phyloP scores from a whole-genome alignment of 31 red algal species.

The Odonthalia washingtoniensis region DNA sequence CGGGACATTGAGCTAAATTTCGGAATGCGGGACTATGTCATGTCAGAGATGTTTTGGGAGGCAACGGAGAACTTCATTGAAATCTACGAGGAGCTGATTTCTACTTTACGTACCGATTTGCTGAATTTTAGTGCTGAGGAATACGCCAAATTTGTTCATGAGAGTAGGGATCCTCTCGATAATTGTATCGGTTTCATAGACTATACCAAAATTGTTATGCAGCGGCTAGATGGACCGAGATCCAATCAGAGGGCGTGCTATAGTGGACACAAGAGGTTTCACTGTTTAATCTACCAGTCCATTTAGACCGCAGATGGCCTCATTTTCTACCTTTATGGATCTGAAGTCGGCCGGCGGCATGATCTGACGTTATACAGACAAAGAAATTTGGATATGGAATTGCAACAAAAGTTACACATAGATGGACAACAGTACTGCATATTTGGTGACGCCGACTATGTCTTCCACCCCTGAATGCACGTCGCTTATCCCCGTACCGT shows the following conservation, averaged over 20 bases:
- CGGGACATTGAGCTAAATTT: too few relatives aligned
- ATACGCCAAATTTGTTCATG: conserved; percentile 7
- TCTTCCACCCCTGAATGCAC: background rate
- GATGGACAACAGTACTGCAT: background rate
- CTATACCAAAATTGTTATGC: conserved; percentile 6
- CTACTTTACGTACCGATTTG: too few relatives aligned
- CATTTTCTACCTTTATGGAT: too few relatives aligned
- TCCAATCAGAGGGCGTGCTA: background rate
- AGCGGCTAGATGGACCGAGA: background rate
- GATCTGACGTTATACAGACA: background rate
- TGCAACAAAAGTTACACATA: background rate
- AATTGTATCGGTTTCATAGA: conserved; percentile 41
- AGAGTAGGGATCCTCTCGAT: conserved; percentile 12
- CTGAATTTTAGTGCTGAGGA: conserved; percentile 6
- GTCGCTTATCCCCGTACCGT: background rate
- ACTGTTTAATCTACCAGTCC: background rate
- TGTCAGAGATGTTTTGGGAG: too few relatives aligned
- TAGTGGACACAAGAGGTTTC: background rate
- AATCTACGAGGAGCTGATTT: too few relatives aligned
- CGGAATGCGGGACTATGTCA: too few relatives aligned
- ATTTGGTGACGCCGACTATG: background rate
- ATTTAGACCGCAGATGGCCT: background rate
- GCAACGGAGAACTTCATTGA: too few relatives aligned
- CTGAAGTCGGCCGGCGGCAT: too few relatives aligned
- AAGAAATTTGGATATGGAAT: background rate